Percentiles rank a stretch among this genome's conserved stretches.
phyloP scores from a whole-genome alignment of 2,329 filamentous ascomycete genomes.

The Hyphodiscus sp. region DNA sequence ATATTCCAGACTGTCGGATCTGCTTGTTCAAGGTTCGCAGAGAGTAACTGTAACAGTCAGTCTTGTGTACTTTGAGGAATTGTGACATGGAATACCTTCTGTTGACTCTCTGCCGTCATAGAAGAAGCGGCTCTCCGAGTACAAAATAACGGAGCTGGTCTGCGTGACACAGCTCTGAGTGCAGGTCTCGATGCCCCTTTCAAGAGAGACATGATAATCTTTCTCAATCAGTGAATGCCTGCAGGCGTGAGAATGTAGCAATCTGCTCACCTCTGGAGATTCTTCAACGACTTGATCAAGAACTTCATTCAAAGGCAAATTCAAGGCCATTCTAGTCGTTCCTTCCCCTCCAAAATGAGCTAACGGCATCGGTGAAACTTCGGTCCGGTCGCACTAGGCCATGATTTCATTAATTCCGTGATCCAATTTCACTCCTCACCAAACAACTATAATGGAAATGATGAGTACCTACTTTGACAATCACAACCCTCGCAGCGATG shows the following conservation, averaged over 20 bases:
- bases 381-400: neutral
- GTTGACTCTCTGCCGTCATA: slow-evolving; percentile 45
- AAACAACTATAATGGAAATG: slow-evolving; percentile 75
- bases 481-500: slow-evolving; percentile 47
- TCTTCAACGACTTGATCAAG: neutral
- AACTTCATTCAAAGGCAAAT: neutral
- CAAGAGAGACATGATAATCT: slow-evolving; percentile 27
- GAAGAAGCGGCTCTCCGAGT: slow-evolving; percentile 25
- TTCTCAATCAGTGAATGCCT: slow-evolving; percentile 1
- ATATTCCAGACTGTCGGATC: slow-evolving; percentile 86
- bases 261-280: slow-evolving; percentile 1
- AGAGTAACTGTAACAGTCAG: slow-evolving; percentile 57
- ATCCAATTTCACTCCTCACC: slow-evolving; percentile 38
- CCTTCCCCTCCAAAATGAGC: neutral
- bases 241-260: neutral
- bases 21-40: slow-evolving; percentile 71
- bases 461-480: slow-evolving; percentile 58
- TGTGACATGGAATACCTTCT: slow-evolving; percentile 41
- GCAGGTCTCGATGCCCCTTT: slow-evolving; percentile 24
- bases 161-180: slow-evolving; percentile 17
- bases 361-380: neutral
- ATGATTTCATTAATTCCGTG: neutral
- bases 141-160: slow-evolving; percentile 20
- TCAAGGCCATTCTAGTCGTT: neutral
- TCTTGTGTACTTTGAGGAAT: slow-evolving; percentile 9